Percentiles rank a stretch among this genome's conserved stretches.
phyloP scores from a whole-genome alignment of 1,284 basidiomycete species.

The Papiliotrema terrestris region DNA sequence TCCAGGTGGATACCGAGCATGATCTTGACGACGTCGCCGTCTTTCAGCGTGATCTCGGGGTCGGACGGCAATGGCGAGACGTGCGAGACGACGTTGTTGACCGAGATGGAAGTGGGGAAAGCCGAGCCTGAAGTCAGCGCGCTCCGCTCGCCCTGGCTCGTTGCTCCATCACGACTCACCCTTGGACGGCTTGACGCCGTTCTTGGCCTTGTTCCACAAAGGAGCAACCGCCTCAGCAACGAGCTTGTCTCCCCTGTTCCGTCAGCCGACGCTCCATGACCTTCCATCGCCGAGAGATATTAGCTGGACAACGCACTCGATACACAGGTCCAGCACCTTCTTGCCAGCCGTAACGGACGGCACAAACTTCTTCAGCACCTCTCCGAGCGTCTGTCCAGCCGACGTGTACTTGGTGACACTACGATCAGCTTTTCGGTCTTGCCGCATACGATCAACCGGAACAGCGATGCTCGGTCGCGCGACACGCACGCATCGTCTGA shows the following conservation, averaged over 20 bases:
- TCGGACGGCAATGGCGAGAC: constrained; percentile 57
- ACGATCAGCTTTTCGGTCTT: neutral
- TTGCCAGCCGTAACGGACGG: constrained; percentile 74
- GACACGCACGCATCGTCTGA: constrained; percentile 45
- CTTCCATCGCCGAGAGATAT: neutral
- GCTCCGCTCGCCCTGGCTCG: neutral
- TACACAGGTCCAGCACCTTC: constrained; percentile 78
- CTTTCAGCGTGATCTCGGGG: constrained; percentile 69
- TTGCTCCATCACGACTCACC: constrained; percentile 55
- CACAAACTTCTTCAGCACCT: constrained; percentile 81
- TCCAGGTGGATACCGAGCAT: constrained; percentile 97
- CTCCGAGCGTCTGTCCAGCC: constrained; percentile 84
- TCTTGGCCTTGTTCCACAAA: constrained; percentile 86
- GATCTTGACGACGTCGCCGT: constrained; percentile 92
- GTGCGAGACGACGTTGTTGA: constrained; percentile 68
- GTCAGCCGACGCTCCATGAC: constrained; percentile 4
- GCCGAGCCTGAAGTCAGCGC: constrained; percentile 63
- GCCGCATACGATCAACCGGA: neutral
- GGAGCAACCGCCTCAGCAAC: constrained; percentile 77
- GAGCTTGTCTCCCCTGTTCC: constrained; percentile 71
- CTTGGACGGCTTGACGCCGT: constrained; percentile 81
- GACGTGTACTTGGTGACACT: constrained; percentile 60
- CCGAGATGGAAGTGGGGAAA: constrained; percentile 88
- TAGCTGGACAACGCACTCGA: constrained; percentile 54
- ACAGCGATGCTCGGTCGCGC: neutral